Conservation (phyloP, 805 yeast genomes). For the Schwanniomyces occidentalis region DNA sequence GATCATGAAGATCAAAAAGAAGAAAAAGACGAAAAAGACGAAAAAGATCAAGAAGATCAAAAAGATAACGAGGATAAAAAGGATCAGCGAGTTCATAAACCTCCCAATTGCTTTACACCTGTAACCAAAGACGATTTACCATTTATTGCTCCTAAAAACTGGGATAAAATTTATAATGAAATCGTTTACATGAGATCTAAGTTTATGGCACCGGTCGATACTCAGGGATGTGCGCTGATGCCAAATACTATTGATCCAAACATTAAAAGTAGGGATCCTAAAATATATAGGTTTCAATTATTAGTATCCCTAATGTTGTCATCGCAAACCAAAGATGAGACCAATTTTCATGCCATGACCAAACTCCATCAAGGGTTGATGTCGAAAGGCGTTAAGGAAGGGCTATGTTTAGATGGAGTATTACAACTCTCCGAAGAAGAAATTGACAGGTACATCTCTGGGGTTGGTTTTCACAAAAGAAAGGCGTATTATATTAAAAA, state of each 20-base stretch:
- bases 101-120: slow-evolving; percentile 12
- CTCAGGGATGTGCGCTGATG: slow-evolving; percentile 77
- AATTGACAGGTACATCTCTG: slow-evolving; percentile 65
- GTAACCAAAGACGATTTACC: slow-evolving; percentile 5
- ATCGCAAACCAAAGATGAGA: slow-evolving; percentile 89
- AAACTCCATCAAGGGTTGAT: slow-evolving; percentile 52
- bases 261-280: slow-evolving; percentile 33
- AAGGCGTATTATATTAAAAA: slow-evolving; percentile 71
- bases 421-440: slow-evolving; percentile 50
- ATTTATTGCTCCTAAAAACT: slow-evolving; percentile 39
- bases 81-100: background rate
- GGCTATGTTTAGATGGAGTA: slow-evolving; percentile 59
- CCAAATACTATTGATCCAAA: slow-evolving; percentile 44
- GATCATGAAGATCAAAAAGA: background rate
- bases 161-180: slow-evolving; percentile 56
- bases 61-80: too few species aligned
- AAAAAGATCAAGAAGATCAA: too few species aligned
- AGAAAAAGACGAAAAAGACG: background rate
- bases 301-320: slow-evolving; percentile 82
- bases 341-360: slow-evolving; percentile 71
- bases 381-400: slow-evolving; percentile 42
- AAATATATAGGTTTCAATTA: slow-evolving; percentile 64
- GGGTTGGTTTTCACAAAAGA: slow-evolving; percentile 85
- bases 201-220: slow-evolving; percentile 81
- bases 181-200: slow-evolving; percentile 66